phyloP scores from a whole-genome alignment of 2,329 filamentous ascomycete genomes.

The Alternaria hordeiaustralica region DNA sequence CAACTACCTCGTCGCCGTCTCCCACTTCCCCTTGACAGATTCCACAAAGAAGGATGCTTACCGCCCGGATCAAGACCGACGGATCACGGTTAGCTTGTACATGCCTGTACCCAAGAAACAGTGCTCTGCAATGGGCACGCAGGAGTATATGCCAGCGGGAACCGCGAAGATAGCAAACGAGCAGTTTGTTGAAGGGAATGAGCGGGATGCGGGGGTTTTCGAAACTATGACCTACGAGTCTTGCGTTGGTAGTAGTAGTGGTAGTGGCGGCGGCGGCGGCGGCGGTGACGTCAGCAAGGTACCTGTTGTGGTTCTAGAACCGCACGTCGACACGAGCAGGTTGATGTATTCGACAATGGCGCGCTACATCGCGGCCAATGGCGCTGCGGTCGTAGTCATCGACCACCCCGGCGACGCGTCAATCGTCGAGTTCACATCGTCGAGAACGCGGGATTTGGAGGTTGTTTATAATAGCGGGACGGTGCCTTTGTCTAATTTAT shows the following conservation, averaged over 20 bases:
- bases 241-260: slow-evolving; percentile 19
- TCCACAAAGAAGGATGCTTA: slow-evolving; percentile 9
- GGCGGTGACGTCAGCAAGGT: slow-evolving; percentile 14
- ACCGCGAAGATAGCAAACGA: slow-evolving; percentile 24
- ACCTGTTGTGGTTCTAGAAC: slow-evolving; percentile 52
- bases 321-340: slow-evolving; percentile 54
- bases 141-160: slow-evolving; percentile 27
- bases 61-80: slow-evolving; percentile 5
- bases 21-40: slow-evolving; percentile 19
- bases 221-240: slow-evolving; percentile 21
- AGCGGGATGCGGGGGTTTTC: slow-evolving; percentile 24
- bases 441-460: slow-evolving; percentile 12
- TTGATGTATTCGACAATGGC: slow-evolving; percentile 55
- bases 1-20: slow-evolving; percentile 21
- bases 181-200: slow-evolving; percentile 33
- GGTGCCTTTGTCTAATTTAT: slow-evolving; percentile 23
- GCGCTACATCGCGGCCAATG: slow-evolving; percentile 55
- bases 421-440: slow-evolving; percentile 52
- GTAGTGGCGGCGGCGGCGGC: not conserved
- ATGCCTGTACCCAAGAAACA: slow-evolving; percentile 21
- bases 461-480: slow-evolving; percentile 31
- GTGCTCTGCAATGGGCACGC: slow-evolving; percentile 19
- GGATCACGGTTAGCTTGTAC: slow-evolving; percentile 32
- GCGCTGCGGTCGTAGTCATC: slow-evolving; percentile 56
- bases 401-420: slow-evolving; percentile 58